phyloP scores from a whole-genome alignment of 2,329 filamentous ascomycete genomes.

The Tolypocladium amazonense region DNA sequence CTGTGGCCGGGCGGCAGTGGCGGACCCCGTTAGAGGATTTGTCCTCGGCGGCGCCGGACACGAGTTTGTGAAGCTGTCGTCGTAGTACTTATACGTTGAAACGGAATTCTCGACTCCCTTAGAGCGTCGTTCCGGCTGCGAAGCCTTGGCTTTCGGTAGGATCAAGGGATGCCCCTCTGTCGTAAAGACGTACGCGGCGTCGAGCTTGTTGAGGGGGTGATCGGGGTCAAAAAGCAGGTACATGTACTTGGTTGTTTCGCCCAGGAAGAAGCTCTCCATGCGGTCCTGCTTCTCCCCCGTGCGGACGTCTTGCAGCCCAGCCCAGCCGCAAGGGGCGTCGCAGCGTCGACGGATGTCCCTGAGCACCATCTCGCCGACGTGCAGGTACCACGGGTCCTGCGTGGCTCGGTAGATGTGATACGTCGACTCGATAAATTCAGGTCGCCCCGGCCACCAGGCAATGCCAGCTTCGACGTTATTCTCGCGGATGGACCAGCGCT shows the following conservation, averaged over 20 bases:
- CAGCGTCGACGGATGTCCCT: slow-evolving; percentile 81
- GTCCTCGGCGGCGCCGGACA: slow-evolving; percentile 51
- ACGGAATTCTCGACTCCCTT: slow-evolving; percentile 6
- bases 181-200: slow-evolving; percentile 84
- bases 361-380: slow-evolving; percentile 92
- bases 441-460: slow-evolving; percentile 89
- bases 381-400: slow-evolving; percentile 88
- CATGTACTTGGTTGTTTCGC: slow-evolving; percentile 92
- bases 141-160: slow-evolving; percentile 44
- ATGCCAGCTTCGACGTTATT: slow-evolving; percentile 78
- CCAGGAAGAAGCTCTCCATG: slow-evolving; percentile 98
- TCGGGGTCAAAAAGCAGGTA: slow-evolving; percentile 80
- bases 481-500: slow-evolving; percentile 83
- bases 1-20: slow-evolving; percentile 67
- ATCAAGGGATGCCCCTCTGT: slow-evolving; percentile 93
- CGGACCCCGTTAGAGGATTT: slow-evolving; percentile 63
- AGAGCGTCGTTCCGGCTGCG: slow-evolving; percentile 3
- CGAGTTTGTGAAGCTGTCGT: slow-evolving; percentile 39
- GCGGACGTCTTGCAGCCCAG: slow-evolving; percentile 72
- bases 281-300: slow-evolving; percentile 82
- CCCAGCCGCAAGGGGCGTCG: slow-evolving; percentile 87
- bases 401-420: slow-evolving; percentile 95
- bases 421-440: slow-evolving; percentile 94
- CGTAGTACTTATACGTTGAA: slow-evolving; percentile 24
- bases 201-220: slow-evolving; percentile 79